These are phyloP conservation scores for Turritis glabra DNA, from an alignment of 345 rosid species.

Conservation along the genomic window DNA sequence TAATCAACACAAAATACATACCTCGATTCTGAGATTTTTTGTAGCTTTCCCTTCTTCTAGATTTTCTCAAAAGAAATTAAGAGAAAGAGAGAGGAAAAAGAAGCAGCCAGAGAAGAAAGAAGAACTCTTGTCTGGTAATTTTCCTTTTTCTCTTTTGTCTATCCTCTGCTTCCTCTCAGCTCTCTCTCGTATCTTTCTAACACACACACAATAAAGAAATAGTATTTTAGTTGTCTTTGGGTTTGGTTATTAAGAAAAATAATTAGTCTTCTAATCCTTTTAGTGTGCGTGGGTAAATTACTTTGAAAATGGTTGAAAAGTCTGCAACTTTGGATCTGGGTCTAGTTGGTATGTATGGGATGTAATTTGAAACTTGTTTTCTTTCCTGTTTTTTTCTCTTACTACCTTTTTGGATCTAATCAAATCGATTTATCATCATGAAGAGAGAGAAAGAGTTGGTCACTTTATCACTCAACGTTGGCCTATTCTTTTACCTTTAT, in stretches of 20 bases:
- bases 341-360: conserved; percentile 34
- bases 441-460: conserved; percentile 45
- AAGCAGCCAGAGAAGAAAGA: conserved; percentile 39
- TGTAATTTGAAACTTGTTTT: conserved; percentile 25
- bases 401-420: conserved; percentile 19
- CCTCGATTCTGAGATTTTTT: conserved; percentile 20
- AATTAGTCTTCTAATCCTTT: conserved; percentile 34
- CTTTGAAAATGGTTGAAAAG: conserved; percentile 36
- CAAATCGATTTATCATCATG: conserved; percentile 32
- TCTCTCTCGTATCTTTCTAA: background rate
- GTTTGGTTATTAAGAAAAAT: conserved; percentile 19
- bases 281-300: conserved; percentile 24
- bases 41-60: conserved; percentile 26
- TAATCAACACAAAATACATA: conserved; percentile 16
- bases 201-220: background rate
- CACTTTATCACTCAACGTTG: conserved; percentile 46
- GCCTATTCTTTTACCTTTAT: conserved; percentile 10
- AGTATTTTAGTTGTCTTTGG: too few species aligned
- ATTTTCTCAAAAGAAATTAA: background rate
- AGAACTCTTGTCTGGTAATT: conserved; percentile 30
- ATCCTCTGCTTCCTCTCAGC: conserved; percentile 27
- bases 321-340: conserved; percentile 41
- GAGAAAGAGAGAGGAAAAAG: conserved; percentile 12
- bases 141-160: conserved; percentile 6
- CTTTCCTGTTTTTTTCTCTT: background rate